Evolutionary conservation across 148 eudicot genomes (phyloP), one percentile per base, ranked within the genome.

Genomic region (Rhododendron henanense): DNA sequence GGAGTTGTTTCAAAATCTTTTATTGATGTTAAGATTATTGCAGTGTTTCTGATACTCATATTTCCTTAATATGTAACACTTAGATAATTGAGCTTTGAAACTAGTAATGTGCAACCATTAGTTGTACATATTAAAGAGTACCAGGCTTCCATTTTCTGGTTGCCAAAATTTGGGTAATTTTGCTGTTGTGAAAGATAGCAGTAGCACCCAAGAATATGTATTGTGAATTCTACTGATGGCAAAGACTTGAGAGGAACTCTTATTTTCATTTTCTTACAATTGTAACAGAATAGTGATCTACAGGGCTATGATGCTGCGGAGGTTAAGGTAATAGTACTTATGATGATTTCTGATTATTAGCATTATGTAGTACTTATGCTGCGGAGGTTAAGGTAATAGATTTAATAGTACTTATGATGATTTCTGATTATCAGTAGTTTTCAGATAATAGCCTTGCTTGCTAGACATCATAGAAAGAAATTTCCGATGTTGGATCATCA

Each of bases 401-500:
- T 0, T 39, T 41, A 41, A 41, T 41, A 41, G 45, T 81, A 57
- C 39, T 78, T 28, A 10, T 53, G 9, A 57, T 18, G 59, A 44
- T 23, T 74, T 0, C 84, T 84, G 67, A 81, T 87, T 51, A 77
- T 88, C 25, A 1, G 71, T 84, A 59, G 25, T 55, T 85, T 89
- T 84, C 98, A 95, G 98, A 87, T 95, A 61, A 92, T 94, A 81
- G 94, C 93, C 48, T 86, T 91, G 85, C 94, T 95, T 63, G 93
- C 85, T 81, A 92, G 86, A 82, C 90, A 91, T 91, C 96, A 95
- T 76, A 91, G 95, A 84, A 95, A 95, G 87, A 94, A 94, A 87
- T 90, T 91, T 78, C 94, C 95, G 3, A 91, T 82, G 77, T 28
- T 85, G 82, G 90, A 88, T 84, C 79, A 78, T 86, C 57, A 15